Percentiles rank a stretch among this genome's conserved stretches.
Conservation (phyloP, 2,329 filamentous ascomycete species). For the Cercospora citrullina region DNA sequence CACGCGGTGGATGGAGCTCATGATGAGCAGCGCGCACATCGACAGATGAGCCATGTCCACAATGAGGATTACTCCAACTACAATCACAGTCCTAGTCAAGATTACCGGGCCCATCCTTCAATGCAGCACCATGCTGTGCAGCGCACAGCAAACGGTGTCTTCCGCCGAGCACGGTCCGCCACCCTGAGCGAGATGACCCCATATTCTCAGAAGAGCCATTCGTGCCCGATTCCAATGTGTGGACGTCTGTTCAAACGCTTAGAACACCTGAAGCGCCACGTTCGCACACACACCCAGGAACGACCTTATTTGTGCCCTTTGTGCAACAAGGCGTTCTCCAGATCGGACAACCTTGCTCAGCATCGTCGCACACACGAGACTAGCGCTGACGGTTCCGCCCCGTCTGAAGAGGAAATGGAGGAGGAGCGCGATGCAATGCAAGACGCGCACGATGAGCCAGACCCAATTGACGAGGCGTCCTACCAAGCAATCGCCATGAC, state of each 20-base stretch:
- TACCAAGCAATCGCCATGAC: slow-evolving; percentile 36
- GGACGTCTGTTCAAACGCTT: slow-evolving; percentile 97
- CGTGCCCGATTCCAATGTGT: slow-evolving; percentile 97
- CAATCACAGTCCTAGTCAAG: slow-evolving; percentile 49
- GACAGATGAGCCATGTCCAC: slow-evolving; percentile 59
- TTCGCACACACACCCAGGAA: slow-evolving; percentile 98
- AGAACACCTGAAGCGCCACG: slow-evolving; percentile 98
- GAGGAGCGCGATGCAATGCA: slow-evolving; percentile 84
- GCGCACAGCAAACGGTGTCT: slow-evolving; percentile 68
- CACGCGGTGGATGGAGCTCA: slow-evolving; percentile 80
- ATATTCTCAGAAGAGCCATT: slow-evolving; percentile 97
- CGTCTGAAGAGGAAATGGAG: slow-evolving; percentile 80
- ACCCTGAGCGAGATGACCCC: slow-evolving; percentile 96
- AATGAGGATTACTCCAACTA: slow-evolving; percentile 69
- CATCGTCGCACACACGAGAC: slow-evolving; percentile 80
- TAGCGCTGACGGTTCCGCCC: slow-evolving; percentile 62
- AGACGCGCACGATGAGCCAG: slow-evolving; percentile 68
- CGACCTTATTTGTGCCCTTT: slow-evolving; percentile 96
- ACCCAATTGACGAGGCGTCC: slow-evolving; percentile 26
- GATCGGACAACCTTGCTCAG: slow-evolving; percentile 98
- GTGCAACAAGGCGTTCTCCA: slow-evolving; percentile 98
- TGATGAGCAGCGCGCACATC: slow-evolving; percentile 57
- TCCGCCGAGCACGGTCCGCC: slow-evolving; percentile 87
- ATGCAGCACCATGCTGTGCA: slow-evolving; percentile 60
- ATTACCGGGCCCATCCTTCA: slow-evolving; percentile 47